Evolutionary conservation across 2,329 filamentous ascomycete species (phyloP).

Genomic region (Boeremia exigua): DNA sequence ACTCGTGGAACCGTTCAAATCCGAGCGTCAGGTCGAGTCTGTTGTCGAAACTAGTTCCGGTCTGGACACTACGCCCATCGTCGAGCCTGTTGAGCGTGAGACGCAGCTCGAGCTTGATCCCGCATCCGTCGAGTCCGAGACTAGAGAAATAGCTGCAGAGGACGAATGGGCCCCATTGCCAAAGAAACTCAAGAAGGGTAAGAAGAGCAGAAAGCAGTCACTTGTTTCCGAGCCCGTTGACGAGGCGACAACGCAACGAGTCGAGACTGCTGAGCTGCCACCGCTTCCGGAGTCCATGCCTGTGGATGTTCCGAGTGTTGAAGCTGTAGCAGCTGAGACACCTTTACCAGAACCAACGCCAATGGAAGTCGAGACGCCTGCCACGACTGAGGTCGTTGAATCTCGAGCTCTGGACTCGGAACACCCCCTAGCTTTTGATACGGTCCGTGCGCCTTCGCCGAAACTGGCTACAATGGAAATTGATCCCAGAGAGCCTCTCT

Average conservation of each 20-base stretch:
- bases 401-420: neutral
- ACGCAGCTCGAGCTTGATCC: conserved; percentile 6
- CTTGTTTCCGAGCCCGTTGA: conserved; percentile 13
- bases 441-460: neutral
- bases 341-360: conserved; percentile 1
- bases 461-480: neutral
- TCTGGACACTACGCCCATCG: neutral
- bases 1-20: no score
- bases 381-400: neutral
- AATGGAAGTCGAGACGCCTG: neutral
- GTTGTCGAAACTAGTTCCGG: neutral
- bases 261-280: conserved; percentile 1
- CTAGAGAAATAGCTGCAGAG: conserved; percentile 16
- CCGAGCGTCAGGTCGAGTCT: neutral
- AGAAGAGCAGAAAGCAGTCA: conserved; percentile 34
- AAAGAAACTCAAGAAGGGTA: conserved; percentile 36
- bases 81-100: neutral
- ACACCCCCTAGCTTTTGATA: neutral
- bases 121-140: conserved; percentile 8
- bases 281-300: neutral
- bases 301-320: neutral
- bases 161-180: conserved; percentile 21
- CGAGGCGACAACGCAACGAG: neutral
- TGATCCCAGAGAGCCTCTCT: neutral
- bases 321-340: neutral